phyloP scores from a whole-genome alignment of 768 basidiomycete genomes.

The Leccinum disarticulatum region DNA sequence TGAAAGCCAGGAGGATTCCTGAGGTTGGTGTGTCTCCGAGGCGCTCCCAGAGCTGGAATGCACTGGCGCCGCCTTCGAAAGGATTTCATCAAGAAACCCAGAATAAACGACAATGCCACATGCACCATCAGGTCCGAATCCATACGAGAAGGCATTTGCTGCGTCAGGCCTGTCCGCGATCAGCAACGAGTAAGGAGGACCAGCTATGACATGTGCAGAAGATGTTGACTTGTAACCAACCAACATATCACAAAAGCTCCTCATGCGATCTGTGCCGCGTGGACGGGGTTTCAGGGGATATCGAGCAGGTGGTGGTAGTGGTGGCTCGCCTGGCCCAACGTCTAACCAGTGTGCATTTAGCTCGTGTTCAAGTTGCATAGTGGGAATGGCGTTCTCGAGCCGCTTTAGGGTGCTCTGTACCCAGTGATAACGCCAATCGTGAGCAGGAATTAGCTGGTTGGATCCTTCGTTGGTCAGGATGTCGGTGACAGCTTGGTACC shows the following conservation, averaged over 20 bases:
- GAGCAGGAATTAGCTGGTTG: slow-evolving; percentile 60
- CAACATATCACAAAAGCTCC: slow-evolving; percentile 50
- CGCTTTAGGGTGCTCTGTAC: slow-evolving; percentile 74
- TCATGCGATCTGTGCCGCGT: slow-evolving; percentile 70
- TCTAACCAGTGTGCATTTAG: slow-evolving; percentile 57
- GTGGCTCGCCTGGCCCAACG: slow-evolving; percentile 47
- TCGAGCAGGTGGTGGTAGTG: slow-evolving; percentile 78
- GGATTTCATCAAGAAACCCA: slow-evolving; percentile 87
- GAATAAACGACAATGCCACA: slow-evolving; percentile 95
- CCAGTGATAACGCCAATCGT: slow-evolving; percentile 92
- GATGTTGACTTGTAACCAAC: slow-evolving; percentile 43
- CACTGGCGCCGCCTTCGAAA: slow-evolving; percentile 41
- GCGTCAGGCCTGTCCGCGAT: slow-evolving; percentile 84
- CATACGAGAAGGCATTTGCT: slow-evolving; percentile 93
- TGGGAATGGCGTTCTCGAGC: slow-evolving; percentile 73
- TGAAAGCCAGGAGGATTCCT: slow-evolving; percentile 45
- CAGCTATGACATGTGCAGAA: slow-evolving; percentile 59
- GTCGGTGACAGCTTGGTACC: slow-evolving; percentile 81
- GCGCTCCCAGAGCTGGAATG: slow-evolving; percentile 28
- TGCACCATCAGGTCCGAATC: slow-evolving; percentile 88
- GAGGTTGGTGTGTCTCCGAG: slow-evolving; percentile 14
- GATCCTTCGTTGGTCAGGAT: slow-evolving; percentile 69
- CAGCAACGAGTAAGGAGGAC: slow-evolving; percentile 87
- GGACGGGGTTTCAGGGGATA: slow-evolving; percentile 84
- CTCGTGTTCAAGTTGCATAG: slow-evolving; percentile 59